phyloP scores from a whole-genome alignment of 257 asterid genomes.

The Plectranthus barbatus region DNA sequence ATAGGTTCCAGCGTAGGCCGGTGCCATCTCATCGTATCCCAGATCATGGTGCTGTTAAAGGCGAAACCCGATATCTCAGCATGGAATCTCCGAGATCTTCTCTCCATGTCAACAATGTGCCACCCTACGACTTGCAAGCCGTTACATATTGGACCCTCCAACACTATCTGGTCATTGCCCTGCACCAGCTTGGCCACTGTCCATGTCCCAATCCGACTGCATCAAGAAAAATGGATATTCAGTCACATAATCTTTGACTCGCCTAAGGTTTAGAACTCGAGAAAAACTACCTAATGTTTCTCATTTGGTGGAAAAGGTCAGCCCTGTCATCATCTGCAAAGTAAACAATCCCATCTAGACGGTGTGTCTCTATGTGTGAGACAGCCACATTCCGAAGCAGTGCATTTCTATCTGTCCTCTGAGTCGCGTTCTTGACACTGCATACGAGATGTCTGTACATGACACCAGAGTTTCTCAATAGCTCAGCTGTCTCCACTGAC shows the following conservation, averaged over 20 bases:
- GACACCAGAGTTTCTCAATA: constrained; percentile 59
- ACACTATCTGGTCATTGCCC: constrained; percentile 19
- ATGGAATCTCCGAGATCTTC: constrained; percentile 41
- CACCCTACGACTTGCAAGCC: constrained; percentile 64
- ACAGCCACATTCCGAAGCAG: constrained; percentile 55
- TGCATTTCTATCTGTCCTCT: constrained; percentile 26
- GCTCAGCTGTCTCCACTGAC: constrained; percentile 47
- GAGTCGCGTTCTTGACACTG: constrained; percentile 29
- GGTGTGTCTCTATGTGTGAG: constrained; percentile 65
- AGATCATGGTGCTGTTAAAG: constrained; percentile 63
- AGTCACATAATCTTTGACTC: neutral
- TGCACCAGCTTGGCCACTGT: constrained; percentile 46
- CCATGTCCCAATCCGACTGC: constrained; percentile 78
- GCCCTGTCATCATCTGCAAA: constrained; percentile 59
- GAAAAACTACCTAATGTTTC: constrained; percentile 62
- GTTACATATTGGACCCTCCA: constrained; percentile 74
- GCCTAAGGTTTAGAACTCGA: neutral
- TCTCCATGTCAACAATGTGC: constrained; percentile 36
- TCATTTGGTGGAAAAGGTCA: constrained; percentile 55
- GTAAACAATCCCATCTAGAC: constrained; percentile 64
- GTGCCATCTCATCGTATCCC: constrained; percentile 77
- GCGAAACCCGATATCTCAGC: constrained; percentile 65
- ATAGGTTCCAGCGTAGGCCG: constrained; percentile 52
- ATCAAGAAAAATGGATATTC: constrained; percentile 15
- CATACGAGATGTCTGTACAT: constrained; percentile 67